Evolutionary conservation across 2,329 filamentous ascomycete genomes (phyloP).

Genomic region (Coleophoma eucalyptorum): DNA sequence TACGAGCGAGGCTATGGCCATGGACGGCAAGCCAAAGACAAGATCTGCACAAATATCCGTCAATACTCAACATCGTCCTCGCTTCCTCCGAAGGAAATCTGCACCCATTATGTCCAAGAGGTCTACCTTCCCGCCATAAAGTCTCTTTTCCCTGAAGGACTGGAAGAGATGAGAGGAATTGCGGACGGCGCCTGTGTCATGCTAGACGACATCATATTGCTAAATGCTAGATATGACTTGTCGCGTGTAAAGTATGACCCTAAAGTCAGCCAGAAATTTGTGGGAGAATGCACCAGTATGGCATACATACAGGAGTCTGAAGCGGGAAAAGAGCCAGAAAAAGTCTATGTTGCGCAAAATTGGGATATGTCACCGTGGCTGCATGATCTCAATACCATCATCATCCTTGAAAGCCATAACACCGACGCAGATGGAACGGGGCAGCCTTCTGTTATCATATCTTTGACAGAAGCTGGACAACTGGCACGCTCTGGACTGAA

Average conservation of each 20-base stretch:
- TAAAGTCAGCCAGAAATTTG: neutral
- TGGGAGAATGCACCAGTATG: conserved; percentile 5
- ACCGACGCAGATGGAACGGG: conserved; percentile 12
- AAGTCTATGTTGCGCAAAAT: conserved; percentile 3
- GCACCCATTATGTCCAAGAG: conserved; percentile 12
- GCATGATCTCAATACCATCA: conserved; percentile 14
- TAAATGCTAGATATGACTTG: conserved; percentile 22
- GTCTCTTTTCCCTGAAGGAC: conserved; percentile 11
- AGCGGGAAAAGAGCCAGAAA: neutral
- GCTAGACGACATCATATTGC: conserved; percentile 17
- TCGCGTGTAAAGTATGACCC: conserved; percentile 5
- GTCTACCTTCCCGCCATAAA: conserved; percentile 19
- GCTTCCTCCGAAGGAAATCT: conserved; percentile 8
- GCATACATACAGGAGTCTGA: neutral
- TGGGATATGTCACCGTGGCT: conserved; percentile 17
- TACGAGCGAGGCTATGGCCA: conserved; percentile 19
- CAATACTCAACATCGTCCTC: conserved; percentile 19
- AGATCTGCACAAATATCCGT: conserved; percentile 17
- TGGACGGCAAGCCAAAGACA: conserved; percentile 15
- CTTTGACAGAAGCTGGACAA: conserved; percentile 26
- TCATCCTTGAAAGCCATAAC: conserved; percentile 24
- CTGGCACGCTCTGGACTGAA: conserved; percentile 26
- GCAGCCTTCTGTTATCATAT: conserved; percentile 10
- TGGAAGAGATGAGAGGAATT: conserved; percentile 17
- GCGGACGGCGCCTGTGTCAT: conserved; percentile 17